Evolutionary conservation across 768 basidiomycete species (phyloP).

Genomic region (Boletus speciosus): DNA sequence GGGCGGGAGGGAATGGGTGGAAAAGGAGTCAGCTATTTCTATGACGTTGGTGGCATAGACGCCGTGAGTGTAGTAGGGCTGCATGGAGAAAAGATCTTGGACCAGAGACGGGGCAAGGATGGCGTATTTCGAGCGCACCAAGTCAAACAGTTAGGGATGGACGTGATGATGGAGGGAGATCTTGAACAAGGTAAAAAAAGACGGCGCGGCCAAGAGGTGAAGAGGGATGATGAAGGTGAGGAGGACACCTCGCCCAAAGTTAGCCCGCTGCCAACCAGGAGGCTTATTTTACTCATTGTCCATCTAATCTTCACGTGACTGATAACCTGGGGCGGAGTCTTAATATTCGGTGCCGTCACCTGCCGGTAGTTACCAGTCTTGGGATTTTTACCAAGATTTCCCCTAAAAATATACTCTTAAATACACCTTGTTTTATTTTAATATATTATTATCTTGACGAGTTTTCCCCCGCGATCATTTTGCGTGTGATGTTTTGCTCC

Average conservation of each 20-base stretch:
- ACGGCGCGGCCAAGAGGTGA: background rate
- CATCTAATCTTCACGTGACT: conserved; percentile 5
- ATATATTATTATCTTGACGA: background rate
- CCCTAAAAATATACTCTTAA: background rate
- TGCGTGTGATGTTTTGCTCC: no score
- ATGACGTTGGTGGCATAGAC: conserved; percentile 24
- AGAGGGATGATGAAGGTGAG: background rate
- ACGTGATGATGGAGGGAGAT: background rate
- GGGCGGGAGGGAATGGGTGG: background rate
- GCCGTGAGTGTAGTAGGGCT: conserved; percentile 15
- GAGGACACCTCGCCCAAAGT: background rate
- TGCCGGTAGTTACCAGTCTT: background rate
- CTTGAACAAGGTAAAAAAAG: background rate
- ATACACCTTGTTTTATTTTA: background rate
- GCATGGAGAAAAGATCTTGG: conserved; percentile 10
- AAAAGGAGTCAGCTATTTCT: conserved; percentile 22
- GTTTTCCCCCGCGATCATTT: no score
- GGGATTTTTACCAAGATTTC: background rate
- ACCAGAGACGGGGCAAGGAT: background rate
- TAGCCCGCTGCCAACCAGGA: background rate
- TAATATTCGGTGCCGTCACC: background rate
- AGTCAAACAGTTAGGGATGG: background rate
- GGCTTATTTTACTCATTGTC: conserved; percentile 3
- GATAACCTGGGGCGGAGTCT: background rate
- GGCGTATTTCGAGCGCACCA: conserved; percentile 10